Percentiles rank a stretch among this genome's conserved stretches.
phyloP scores from a whole-genome alignment of 2,329 filamentous ascomycete species.

The Fusarium nygamai region DNA sequence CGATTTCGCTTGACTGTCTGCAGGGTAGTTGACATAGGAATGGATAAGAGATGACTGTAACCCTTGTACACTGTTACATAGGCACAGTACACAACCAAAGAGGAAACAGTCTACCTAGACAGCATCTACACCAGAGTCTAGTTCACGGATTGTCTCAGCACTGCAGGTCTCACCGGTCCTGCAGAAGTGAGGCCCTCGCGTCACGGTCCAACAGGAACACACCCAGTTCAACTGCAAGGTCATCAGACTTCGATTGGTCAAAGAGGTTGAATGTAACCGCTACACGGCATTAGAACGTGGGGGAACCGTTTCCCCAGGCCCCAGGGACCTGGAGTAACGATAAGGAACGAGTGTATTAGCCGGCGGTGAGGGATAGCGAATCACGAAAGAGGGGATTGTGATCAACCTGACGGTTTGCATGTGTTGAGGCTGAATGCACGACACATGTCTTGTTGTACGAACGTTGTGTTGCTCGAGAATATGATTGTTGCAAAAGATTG shows the following conservation, averaged over 20 bases:
- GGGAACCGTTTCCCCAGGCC: background rate
- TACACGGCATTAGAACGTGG: slow-evolving; percentile 17
- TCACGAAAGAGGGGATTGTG: background rate
- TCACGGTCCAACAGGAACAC: slow-evolving; percentile 30
- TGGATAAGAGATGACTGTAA: background rate
- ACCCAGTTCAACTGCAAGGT: slow-evolving; percentile 16
- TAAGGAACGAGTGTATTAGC: background rate
- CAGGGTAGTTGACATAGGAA: background rate
- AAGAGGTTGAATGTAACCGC: slow-evolving; percentile 21
- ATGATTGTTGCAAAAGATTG: background rate
- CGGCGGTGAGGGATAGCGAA: slow-evolving; percentile 27
- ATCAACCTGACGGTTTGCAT: background rate
- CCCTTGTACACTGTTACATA: background rate
- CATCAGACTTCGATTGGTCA: slow-evolving; percentile 22
- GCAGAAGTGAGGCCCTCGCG: slow-evolving; percentile 13
- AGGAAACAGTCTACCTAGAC: no score
- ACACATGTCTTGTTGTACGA: background rate
- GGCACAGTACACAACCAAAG: background rate
- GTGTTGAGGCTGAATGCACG: slow-evolving; percentile 10
- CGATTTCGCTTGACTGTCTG: background rate
- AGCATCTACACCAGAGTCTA: background rate
- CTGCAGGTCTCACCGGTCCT: slow-evolving; percentile 25
- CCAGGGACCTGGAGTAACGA: slow-evolving; percentile 8
- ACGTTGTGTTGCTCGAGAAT: background rate
- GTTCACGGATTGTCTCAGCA: background rate